Percentiles rank a stretch among this genome's conserved stretches.
Conservation (phyloP, 768 basidiomycete species). For the Trametes elegans region DNA sequence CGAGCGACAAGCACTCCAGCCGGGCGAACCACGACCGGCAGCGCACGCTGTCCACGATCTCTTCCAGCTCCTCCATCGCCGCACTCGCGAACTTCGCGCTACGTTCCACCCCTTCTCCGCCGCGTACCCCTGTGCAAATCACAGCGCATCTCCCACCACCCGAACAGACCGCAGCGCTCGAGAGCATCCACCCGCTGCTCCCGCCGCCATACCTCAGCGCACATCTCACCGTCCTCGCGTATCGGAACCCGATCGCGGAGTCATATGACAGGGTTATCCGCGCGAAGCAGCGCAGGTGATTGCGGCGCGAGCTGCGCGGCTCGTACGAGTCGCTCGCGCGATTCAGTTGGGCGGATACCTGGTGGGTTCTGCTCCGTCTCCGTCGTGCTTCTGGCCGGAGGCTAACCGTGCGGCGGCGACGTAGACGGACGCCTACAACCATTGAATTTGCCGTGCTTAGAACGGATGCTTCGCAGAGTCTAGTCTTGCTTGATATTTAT, state of each 20-base stretch:
- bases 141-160: constrained; percentile 62
- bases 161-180: constrained; percentile 53
- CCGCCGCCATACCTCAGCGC: constrained; percentile 70
- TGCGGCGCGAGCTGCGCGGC: neutral
- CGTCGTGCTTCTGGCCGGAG: neutral
- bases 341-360: neutral
- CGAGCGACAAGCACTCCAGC: constrained; percentile 20
- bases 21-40: constrained; percentile 28
- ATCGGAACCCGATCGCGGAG: constrained; percentile 66
- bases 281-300: constrained; percentile 44
- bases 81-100: constrained; percentile 27
- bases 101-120: constrained; percentile 29
- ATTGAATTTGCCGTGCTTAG: neutral
- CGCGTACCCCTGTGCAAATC: constrained; percentile 37
- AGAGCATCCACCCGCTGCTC: constrained; percentile 66
- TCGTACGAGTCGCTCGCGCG: neutral
- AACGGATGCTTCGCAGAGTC: neutral
- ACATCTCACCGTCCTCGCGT: constrained; percentile 65
- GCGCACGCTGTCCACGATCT: constrained; percentile 31
- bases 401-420: neutral
- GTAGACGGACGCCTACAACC: neutral
- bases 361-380: neutral
- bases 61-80: constrained; percentile 26
- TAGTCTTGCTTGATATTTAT: constrained; percentile 16
- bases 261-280: constrained; percentile 64